These are phyloP conservation scores for Scutellaria minor DNA, from an alignment of 257 asterid species.

Conservation along the genomic window DNA sequence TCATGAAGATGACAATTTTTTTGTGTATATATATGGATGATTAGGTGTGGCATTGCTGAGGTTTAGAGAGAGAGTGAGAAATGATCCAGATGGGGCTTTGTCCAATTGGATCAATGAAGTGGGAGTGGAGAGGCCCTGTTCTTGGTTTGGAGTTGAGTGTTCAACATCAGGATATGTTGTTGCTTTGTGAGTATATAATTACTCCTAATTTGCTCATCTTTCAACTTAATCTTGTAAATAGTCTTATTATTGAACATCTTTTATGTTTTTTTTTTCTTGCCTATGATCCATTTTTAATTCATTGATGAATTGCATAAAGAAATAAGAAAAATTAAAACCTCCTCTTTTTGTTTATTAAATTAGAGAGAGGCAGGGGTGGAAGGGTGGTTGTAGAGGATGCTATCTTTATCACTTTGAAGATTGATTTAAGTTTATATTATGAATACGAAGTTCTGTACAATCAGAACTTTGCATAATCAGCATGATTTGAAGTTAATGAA, in stretches of 20 bases:
- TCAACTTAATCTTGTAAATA: background rate
- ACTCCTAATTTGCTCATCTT: background rate
- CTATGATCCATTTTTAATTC: background rate
- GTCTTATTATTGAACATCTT: no score
- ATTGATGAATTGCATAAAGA: background rate
- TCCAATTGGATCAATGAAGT: conserved; percentile 66
- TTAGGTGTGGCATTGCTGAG: conserved; percentile 75
- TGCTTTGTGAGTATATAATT: conserved; percentile 61
- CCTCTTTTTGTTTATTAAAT: no score
- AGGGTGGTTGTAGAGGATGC: no score
- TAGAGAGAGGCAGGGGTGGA: no score
- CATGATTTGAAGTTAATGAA: no score
- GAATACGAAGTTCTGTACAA: no score
- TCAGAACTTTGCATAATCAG: no score
- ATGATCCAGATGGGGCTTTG: conserved; percentile 71
- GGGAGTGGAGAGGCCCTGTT: conserved; percentile 68
- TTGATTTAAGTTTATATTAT: no score
- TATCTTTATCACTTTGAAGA: no score
- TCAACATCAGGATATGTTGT: conserved; percentile 59
- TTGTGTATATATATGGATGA: conserved; percentile 1
- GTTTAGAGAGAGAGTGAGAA: conserved; percentile 54
- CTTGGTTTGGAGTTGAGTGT: conserved; percentile 85
- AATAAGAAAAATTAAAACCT: no score
- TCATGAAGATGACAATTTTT: no score
- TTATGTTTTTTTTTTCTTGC: background rate